phyloP scores from a whole-genome alignment of 805 yeast genomes.

The Cyberlindnera xishuangbannaensis region DNA sequence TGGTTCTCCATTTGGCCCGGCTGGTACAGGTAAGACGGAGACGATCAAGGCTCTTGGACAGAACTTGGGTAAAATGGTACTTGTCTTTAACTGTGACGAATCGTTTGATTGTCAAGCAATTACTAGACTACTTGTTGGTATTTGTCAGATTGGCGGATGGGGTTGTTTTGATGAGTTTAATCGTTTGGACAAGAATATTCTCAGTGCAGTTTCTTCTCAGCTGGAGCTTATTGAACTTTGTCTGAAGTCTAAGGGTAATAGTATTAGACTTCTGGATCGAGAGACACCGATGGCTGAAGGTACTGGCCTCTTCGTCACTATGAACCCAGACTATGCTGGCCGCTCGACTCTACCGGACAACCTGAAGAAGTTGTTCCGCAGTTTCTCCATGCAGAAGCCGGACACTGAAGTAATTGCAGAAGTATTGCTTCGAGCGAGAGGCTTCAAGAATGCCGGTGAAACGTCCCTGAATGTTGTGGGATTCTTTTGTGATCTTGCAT shows the following conservation, averaged over 20 bases:
- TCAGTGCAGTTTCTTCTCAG: conserved; percentile 83
- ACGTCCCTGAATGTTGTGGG: conserved; percentile 47
- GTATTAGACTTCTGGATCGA: conserved; percentile 39
- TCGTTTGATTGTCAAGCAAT: conserved; percentile 76
- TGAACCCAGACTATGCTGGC: conserved; percentile 88
- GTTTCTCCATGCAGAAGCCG: conserved; percentile 68
- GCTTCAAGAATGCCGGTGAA: conserved; percentile 45
- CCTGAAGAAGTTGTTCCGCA: conserved; percentile 69
- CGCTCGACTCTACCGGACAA: conserved; percentile 82
- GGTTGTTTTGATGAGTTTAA: conserved; percentile 96
- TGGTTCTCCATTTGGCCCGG: conserved; percentile 93
- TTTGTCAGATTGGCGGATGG: conserved; percentile 85
- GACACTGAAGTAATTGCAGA: conserved; percentile 65
- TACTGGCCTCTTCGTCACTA: conserved; percentile 79
- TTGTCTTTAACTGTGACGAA: conserved; percentile 91
- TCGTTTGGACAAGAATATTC: conserved; percentile 59
- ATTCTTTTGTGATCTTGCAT: conserved; percentile 44
- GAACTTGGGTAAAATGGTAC: conserved; percentile 70
- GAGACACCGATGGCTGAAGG: conserved; percentile 34
- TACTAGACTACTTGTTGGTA: conserved; percentile 69
- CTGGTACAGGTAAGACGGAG: conserved; percentile 97
- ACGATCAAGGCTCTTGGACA: conserved; percentile 80
- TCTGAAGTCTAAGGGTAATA: conserved; percentile 22
- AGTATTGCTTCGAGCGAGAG: conserved; percentile 67
- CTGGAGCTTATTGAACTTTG: conserved; percentile 66